Conservation (phyloP, 192 early-diverging fungal genomes). For the Dimargaris xerosporica region DNA sequence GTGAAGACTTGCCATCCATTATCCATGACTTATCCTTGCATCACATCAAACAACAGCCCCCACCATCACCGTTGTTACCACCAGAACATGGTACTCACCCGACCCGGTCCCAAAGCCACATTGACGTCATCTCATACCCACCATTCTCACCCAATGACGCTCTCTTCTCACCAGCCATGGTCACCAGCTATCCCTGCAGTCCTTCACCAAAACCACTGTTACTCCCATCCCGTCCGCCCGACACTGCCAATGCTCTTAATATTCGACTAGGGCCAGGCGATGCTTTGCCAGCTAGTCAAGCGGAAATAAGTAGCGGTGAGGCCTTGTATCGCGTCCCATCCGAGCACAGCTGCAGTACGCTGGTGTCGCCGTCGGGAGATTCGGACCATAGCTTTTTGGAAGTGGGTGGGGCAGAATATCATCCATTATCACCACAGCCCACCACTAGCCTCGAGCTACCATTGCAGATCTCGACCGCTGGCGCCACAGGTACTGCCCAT, state of each 20-base stretch:
- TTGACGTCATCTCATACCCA: neutral
- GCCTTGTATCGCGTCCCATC: neutral
- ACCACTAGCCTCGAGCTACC: no score
- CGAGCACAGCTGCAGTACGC: neutral
- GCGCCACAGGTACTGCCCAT: no score
- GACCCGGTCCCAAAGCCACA: neutral
- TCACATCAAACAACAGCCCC: neutral
- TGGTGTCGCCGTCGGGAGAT: neutral
- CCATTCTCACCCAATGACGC: neutral
- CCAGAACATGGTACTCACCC: neutral
- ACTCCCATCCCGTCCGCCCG: neutral
- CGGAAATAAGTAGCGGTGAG: neutral
- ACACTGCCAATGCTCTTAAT: neutral
- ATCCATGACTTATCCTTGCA: conserved; percentile 69
- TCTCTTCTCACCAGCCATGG: neutral
- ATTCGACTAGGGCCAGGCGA: neutral
- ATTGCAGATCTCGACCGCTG: no score
- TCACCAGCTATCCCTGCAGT: neutral
- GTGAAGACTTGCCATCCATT: conserved; percentile 82
- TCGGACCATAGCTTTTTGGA: no score
- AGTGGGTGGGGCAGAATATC: no score
- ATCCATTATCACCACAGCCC: no score
- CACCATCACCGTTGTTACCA: neutral
- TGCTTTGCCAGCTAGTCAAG: neutral
- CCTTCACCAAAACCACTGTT: neutral